Base-by-base conservation (phyloP, 164 flowering plant genomes). In the Kalanchoe fedtschenkoi region DNA sequence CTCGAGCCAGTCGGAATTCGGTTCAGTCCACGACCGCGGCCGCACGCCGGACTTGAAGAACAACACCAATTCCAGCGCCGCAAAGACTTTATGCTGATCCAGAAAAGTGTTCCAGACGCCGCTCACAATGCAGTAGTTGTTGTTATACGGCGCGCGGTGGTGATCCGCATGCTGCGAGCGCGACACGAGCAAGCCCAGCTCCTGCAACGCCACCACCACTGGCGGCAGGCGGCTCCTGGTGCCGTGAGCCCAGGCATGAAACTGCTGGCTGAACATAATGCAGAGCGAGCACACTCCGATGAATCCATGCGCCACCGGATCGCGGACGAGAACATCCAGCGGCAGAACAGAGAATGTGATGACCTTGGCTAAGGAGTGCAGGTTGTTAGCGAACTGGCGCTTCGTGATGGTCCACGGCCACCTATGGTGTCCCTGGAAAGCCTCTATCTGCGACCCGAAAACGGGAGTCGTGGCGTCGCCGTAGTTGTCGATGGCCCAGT, bases 401-500 rank as follows among this genome's bases (percentile, higher is more conserved):
- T 71, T 71, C 32, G 90, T 86, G 69, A 89, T 89, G 0, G 85
- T 82, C 95, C 93, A 83, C 0, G 96, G 96, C 80, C 75, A 81
- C 67, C 72, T 80, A 56, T 89, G 93, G 67, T 89, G 96, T 0
- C 88, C 93, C 60, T 88, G 96, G 58, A 89, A 89, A 1, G 90
- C 93, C 3, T 86, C 91, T 9, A 89, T 92, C 62, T 88, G 95
- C 5, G 74, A 0, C 0, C 98, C 98, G 33, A 92, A 78, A 1
- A 85, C 8, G 0, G 90, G 96, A 0, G 96, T 83, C 9, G 83
- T 62, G 11, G 77, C 81, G 43, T 66, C 75, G 0, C 97, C 97
- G 42, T 93, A 93, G 75, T 93, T 93, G 57, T 92, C 96, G 11
- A 87, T 87, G 9, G 69, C 96, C 98, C 98, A 89, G 47, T 92